Evolutionary conservation across 2,329 filamentous ascomycete genomes (phyloP).

Genomic region (Tolypocladium ovalisporum): DNA sequence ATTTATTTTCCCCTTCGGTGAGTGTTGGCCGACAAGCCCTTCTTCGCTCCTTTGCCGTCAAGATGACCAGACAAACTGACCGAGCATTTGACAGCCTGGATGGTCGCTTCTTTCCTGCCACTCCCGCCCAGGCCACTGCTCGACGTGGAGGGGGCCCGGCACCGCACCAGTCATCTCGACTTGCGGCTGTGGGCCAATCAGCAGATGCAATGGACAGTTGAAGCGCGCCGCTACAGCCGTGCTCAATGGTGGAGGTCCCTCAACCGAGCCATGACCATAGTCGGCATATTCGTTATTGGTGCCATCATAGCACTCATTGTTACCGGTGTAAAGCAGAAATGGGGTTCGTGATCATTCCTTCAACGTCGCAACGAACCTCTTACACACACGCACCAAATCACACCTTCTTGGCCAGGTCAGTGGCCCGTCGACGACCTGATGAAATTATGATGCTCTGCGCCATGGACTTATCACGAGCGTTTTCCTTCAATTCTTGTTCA

Average conservation of each 20-base stretch:
- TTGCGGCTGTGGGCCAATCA: slow-evolving; percentile 23
- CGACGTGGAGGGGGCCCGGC: slow-evolving; percentile 38
- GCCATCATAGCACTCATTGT: slow-evolving; percentile 40
- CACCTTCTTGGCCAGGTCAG: not conserved
- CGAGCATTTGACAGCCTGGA: slow-evolving; percentile 49
- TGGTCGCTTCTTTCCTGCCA: slow-evolving; percentile 65
- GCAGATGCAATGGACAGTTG: slow-evolving; percentile 25
- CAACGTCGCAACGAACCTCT: slow-evolving; percentile 1
- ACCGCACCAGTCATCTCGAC: slow-evolving; percentile 28
- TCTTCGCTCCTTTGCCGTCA: not conserved
- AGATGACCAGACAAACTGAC: not conserved
- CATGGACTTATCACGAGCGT: not conserved
- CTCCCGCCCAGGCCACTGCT: slow-evolving; percentile 48
- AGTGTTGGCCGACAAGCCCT: slow-evolving; percentile 15
- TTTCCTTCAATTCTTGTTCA: not conserved
- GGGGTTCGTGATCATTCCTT: slow-evolving; percentile 18
- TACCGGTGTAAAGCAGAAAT: slow-evolving; percentile 39
- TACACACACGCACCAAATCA: not conserved
- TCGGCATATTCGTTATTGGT: slow-evolving; percentile 43
- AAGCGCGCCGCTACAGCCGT: slow-evolving; percentile 36
- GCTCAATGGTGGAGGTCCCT: slow-evolving; percentile 50
- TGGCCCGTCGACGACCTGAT: not conserved
- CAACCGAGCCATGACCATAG: slow-evolving; percentile 46
- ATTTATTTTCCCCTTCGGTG: slow-evolving; percentile 66
- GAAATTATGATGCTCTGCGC: not conserved